Conservation (phyloP, 75 land plant genomes). For the Selaginella tamariscina region DNA sequence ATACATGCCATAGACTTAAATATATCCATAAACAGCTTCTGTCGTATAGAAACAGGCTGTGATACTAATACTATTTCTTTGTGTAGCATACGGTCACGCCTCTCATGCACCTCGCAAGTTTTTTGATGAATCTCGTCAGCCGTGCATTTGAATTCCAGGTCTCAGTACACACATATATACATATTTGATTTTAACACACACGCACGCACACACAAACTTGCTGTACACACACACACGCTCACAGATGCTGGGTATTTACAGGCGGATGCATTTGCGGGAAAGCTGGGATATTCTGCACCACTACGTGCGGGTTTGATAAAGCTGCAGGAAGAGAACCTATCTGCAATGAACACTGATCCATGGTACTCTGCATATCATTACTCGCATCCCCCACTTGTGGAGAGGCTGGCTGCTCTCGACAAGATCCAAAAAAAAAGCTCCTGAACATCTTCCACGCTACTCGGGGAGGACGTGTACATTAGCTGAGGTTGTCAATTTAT, state of each 20-base stretch:
- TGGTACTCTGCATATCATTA: slow-evolving; percentile 99
- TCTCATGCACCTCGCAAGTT: slow-evolving; percentile 84
- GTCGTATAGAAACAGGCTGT: background rate
- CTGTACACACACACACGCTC: too few species aligned
- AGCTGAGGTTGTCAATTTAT: too few species aligned
- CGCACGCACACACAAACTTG: too few species aligned
- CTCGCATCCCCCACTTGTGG: slow-evolving; percentile 96
- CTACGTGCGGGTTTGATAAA: slow-evolving; percentile 79
- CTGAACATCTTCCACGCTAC: too few species aligned
- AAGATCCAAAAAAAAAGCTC: slow-evolving; percentile 46
- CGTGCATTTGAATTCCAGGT: slow-evolving; percentile 97
- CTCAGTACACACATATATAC: background rate
- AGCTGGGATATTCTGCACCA: slow-evolving; percentile 55
- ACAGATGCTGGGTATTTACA: slow-evolving; percentile 20
- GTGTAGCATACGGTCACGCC: slow-evolving; percentile 85
- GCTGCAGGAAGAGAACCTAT: slow-evolving; percentile 93
- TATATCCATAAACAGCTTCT: too few species aligned
- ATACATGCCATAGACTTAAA: too few species aligned
- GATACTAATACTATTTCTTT: slow-evolving; percentile 6
- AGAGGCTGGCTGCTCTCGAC: slow-evolving; percentile 77
- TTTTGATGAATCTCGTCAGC: slow-evolving; percentile 89
- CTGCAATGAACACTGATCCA: slow-evolving; percentile 97
- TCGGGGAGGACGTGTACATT: too few species aligned
- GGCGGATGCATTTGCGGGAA: slow-evolving; percentile 99
- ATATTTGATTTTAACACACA: too few species aligned